Evolutionary conservation across 2,329 filamentous ascomycete species (phyloP).

Genomic region (Dactylellina parvicollis): DNA sequence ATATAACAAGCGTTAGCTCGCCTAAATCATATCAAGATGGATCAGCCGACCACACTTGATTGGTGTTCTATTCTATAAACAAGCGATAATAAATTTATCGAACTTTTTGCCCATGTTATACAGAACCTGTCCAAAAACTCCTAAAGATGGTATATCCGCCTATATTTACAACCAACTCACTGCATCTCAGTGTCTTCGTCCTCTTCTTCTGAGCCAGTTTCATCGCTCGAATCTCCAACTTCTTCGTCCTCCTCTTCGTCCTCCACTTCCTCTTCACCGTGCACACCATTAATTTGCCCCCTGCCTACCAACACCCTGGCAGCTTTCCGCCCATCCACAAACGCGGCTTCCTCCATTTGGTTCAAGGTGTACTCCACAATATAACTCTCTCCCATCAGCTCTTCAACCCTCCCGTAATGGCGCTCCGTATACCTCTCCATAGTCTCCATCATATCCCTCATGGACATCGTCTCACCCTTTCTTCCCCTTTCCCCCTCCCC

Average conservation of each 20-base stretch:
- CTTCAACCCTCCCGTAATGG: constrained; percentile 89
- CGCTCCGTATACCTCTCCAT: constrained; percentile 89
- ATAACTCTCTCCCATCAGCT: constrained; percentile 92
- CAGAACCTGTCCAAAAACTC: constrained; percentile 37
- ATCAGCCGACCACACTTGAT: not conserved
- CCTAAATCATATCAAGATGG: constrained; percentile 14
- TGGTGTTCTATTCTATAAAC: constrained; percentile 32
- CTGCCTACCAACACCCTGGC: constrained; percentile 21
- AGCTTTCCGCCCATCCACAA: constrained; percentile 32
- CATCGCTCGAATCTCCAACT: not conserved
- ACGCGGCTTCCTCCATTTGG: constrained; percentile 59
- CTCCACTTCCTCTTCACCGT: constrained; percentile 11
- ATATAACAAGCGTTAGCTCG: constrained; percentile 9
- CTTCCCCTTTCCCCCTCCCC: constrained; percentile 62
- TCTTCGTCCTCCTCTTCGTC: constrained; percentile 21
- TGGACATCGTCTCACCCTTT: constrained; percentile 50
- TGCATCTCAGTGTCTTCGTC: constrained; percentile 41
- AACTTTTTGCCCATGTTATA: constrained; percentile 48
- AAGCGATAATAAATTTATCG: constrained; percentile 22
- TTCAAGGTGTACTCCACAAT: constrained; percentile 82
- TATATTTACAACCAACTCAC: not conserved
- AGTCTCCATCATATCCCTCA: constrained; percentile 88
- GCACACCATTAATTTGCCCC: constrained; percentile 21
- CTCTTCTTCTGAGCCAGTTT: constrained; percentile 1
- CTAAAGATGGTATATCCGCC: not conserved